Conservation (phyloP, 768 basidiomycete species). For the Podaxis pistillaris region DNA sequence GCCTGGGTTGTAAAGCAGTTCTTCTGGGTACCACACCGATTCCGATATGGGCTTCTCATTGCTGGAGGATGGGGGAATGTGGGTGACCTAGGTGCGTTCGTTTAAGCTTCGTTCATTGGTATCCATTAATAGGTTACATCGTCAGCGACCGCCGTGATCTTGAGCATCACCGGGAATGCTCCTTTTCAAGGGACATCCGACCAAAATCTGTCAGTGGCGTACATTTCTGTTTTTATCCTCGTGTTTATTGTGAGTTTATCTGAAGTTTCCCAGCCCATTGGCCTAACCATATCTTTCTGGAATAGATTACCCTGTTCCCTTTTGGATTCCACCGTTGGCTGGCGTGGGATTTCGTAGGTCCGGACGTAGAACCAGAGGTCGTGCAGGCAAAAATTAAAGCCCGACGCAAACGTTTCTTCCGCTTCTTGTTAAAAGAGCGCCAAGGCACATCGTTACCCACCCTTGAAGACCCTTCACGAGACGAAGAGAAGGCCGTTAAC, state of each 20-base stretch:
- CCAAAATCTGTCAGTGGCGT: conserved; percentile 62
- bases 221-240: conserved; percentile 60
- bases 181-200: conserved; percentile 64
- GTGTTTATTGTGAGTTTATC: conserved; percentile 49
- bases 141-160: conserved; percentile 61
- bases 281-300: neutral
- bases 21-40: conserved; percentile 79
- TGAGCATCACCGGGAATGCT: conserved; percentile 56
- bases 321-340: conserved; percentile 55
- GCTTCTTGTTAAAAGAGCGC: neutral
- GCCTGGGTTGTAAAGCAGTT: conserved; percentile 56
- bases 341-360: conserved; percentile 62
- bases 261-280: neutral
- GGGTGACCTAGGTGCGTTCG: conserved; percentile 64
- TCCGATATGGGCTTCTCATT: conserved; percentile 66
- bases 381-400: conserved; percentile 42
- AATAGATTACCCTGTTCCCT: conserved; percentile 64
- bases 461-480: conserved; percentile 4
- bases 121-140: neutral
- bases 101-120: neutral
- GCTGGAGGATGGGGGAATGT: conserved; percentile 71
- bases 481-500: neutral
- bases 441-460: neutral
- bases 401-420: conserved; percentile 30
- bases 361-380: conserved; percentile 59